Evolutionary conservation across 208 protist species (phyloP), one percentile per base, ranked within the genome.

Genomic region (Sergeia podlipaevii): DNA sequence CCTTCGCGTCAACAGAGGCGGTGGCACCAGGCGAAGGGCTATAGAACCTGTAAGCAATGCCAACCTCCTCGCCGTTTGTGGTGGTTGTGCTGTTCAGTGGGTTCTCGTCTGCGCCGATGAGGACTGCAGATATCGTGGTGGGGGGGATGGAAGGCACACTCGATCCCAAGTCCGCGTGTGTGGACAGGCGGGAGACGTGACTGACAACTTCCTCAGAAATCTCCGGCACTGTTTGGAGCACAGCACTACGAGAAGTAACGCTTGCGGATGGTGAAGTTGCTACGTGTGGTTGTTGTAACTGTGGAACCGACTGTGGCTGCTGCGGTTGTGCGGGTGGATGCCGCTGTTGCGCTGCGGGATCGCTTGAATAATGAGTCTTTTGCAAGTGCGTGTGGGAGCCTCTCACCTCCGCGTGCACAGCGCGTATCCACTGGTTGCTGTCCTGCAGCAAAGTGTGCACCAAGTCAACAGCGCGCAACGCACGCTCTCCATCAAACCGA

Each of bases 401-500:
- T 11, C 51, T 57, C 37, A 81, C 59, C 51, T 62, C 23, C 0
- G 26, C 61, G 32, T 49, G 71, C 32, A 80, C 64, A 3, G 50
- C 27, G 30, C 51, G 62, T 24, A 84, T 77, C 77, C 80, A 89
- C n/a, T 41, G n/a, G 17, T 81, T 70, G 13, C 61, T 76, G 37
- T 89, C 76, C 36, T 75, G 39, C 21, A 89, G 54, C 11, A 89
- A 49, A 27, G 48, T 42, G 8, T 57, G 29, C 1, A 82, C 61
- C 29, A 55, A 68, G 13, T 60, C 70, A 2, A 74, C 67, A 8
- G 77, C 83, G 10, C 74, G 72, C 45, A 77, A 63, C 4, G 77
- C 75, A 11, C 78, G 65, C 46, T 91, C 77, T 5, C 76, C 83
- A 53, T 91, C 83, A 64, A 90, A 89, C 41, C 75, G 70, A 34